Evolutionary conservation across 2,329 filamentous ascomycete species (phyloP), one percentile per base, ranked within the genome.

Genomic region (Rhynchosporium graminicola): DNA sequence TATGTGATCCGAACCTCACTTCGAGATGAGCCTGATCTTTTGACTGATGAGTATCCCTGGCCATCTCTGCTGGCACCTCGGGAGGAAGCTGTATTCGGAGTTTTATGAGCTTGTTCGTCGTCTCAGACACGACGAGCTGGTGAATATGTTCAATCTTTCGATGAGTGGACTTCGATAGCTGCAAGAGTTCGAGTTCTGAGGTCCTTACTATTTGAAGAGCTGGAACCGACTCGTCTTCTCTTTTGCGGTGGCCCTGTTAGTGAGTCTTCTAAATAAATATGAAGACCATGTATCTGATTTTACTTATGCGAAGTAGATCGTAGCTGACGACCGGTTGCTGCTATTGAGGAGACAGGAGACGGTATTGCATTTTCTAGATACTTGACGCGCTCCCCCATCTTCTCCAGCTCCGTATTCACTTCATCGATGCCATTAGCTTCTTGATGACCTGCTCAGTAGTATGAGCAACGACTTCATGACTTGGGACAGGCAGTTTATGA

Each of bases 381-480:
- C n/a, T 62, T 46, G 8, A 71, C 20, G 15, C 65, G 65, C 2
- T 52, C 63, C 38, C 63, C 70, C 31, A 73, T 54, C n/a, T 63
- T 50, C 38, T 61, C 48, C 26, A 74, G 26, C 20, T 69, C 67
- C 10, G 60, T 47, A 54, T 70, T 73, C 12, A 73, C 46, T 3
- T 66, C 59, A 33, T 70, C 71, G 4, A 74, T 64, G 54, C 72
- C 65, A 52, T 61, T 67, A n/a, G 59, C 64, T 46, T 72, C 20
- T 67, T 52, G 20, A 63, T 58, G 45, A 72, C 61, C 46, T 62
- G 54, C 12, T 63, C 57, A 40, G 72, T 63, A 45, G 69, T 64
- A 5, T 66, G 61, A 3, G 65, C 59, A 9, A 72, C 56, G 4
- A 63, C 59, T 43, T 73, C 70, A 31, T 67, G 54, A 43, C 54